Evolutionary conservation across 2,329 filamentous ascomycete species (phyloP).

Genomic region (Tothia fuscella): DNA sequence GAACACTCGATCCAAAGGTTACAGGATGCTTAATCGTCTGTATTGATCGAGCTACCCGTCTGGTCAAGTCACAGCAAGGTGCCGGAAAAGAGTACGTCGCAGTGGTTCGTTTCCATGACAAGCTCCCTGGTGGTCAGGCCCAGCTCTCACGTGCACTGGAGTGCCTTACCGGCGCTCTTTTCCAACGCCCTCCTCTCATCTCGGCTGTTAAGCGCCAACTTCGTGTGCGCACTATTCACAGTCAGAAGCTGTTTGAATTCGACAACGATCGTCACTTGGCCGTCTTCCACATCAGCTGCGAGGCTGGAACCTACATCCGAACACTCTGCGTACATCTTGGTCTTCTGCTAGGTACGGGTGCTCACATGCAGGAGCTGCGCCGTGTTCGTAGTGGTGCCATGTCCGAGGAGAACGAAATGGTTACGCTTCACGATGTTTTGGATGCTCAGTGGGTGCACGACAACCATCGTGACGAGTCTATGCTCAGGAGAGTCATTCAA

Average conservation of each 20-base stretch:
- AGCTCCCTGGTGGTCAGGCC: conserved; percentile 81
- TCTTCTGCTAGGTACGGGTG: conserved; percentile 66
- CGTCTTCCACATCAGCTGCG: conserved; percentile 99
- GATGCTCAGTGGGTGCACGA: conserved; percentile 95
- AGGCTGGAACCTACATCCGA: conserved; percentile 97
- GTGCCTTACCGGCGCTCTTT: conserved; percentile 89
- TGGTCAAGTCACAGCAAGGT: conserved; percentile 98
- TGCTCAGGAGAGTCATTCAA: conserved; percentile 80
- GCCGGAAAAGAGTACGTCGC: conserved; percentile 99
- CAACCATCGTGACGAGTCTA: conserved; percentile 89
- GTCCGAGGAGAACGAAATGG: conserved; percentile 76
- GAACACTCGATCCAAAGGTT: conserved; percentile 96
- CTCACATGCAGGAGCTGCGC: conserved; percentile 96
- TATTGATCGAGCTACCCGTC: conserved; percentile 89
- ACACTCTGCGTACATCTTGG: conserved; percentile 93
- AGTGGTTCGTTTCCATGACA: conserved; percentile 90
- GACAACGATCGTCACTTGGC: conserved; percentile 96
- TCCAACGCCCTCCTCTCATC: conserved; percentile 93
- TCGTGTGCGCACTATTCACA: conserved; percentile 94
- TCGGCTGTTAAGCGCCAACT: conserved; percentile 98
- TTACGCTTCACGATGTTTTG: conserved; percentile 88
- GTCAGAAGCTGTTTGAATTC: conserved; percentile 90
- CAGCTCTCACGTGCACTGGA: conserved; percentile 90
- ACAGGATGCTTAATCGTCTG: conserved; percentile 91
- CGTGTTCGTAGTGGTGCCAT: conserved; percentile 90